Evolutionary conservation across 495 filamentous ascomycete species (phyloP).

Genomic region (Chaetomium cochliodes): DNA sequence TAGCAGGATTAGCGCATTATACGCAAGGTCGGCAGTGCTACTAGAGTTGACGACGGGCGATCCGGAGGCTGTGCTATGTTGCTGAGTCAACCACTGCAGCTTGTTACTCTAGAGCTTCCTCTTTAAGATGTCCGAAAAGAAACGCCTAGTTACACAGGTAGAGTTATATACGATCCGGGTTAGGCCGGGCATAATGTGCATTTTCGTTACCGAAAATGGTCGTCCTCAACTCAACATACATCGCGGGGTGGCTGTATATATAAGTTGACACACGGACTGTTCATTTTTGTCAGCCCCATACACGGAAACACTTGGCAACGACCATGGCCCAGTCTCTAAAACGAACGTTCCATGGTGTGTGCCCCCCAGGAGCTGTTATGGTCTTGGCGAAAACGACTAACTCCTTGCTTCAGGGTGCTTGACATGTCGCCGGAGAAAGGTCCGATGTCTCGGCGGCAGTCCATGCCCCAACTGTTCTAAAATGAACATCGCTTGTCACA

Average conservation of each 20-base stretch:
- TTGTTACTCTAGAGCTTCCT: neutral
- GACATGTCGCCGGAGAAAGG: constrained; percentile 41
- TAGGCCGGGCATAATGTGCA: constrained; percentile 1
- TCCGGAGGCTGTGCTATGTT: constrained; percentile 6
- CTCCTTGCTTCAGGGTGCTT: constrained; percentile 32
- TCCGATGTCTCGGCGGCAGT: constrained; percentile 38
- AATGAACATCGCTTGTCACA: constrained; percentile 39
- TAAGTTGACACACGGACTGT: neutral
- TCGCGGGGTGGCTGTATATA: neutral
- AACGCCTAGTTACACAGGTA: neutral
- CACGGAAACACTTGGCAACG: neutral
- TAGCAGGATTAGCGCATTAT: neutral
- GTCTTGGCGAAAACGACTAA: neutral
- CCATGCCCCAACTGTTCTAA: constrained; percentile 39
- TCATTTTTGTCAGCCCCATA: neutral
- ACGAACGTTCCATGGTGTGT: constrained; percentile 37
- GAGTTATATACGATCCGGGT: neutral
- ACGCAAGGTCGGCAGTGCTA: neutral
- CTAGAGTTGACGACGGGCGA: neutral
- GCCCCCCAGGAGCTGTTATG: neutral
- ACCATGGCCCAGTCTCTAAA: constrained; percentile 33
- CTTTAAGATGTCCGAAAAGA: neutral
- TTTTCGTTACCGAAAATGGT: neutral
- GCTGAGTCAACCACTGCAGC: constrained; percentile 18
- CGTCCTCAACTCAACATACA: neutral